Percentiles rank a stretch among this genome's conserved stretches.
Evolutionary conservation across 371 early-diverging fungal species (phyloP).

Genomic region (Actinomortierella ambigua): DNA sequence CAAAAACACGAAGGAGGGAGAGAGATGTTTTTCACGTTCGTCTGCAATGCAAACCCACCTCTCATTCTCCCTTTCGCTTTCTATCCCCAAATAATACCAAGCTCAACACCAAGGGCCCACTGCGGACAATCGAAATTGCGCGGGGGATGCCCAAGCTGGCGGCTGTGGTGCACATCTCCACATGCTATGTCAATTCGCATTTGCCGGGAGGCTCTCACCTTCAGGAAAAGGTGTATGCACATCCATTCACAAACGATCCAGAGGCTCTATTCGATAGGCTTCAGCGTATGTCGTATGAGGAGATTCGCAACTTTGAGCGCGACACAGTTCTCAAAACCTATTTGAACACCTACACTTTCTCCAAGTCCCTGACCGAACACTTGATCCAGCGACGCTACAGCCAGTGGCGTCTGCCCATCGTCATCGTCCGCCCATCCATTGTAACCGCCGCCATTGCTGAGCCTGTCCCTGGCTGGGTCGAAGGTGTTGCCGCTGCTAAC

Average conservation of each 20-base stretch:
- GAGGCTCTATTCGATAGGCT: constrained; percentile 55
- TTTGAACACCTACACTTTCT: constrained; percentile 58
- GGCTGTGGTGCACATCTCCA: constrained; percentile 59
- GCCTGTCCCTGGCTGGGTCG: constrained; percentile 72
- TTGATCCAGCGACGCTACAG: constrained; percentile 52
- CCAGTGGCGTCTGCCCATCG: constrained; percentile 51
- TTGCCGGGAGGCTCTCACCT: constrained; percentile 52
- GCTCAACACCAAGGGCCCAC: constrained; percentile 60
- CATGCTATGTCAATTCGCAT: constrained; percentile 51
- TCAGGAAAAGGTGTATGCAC: constrained; percentile 54
- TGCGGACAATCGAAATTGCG: constrained; percentile 56
- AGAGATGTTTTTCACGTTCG: neutral
- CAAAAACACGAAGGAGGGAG: no score
- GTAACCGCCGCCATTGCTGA: constrained; percentile 58
- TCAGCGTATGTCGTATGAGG: constrained; percentile 49
- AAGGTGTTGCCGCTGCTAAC: constrained; percentile 64
- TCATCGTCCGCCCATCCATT: constrained; percentile 58
- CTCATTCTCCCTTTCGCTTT: neutral
- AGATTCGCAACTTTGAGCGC: constrained; percentile 30
- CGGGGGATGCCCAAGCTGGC: constrained; percentile 52
- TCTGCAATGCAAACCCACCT: neutral
- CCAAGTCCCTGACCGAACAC: constrained; percentile 64
- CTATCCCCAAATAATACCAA: no score
- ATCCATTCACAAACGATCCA: constrained; percentile 52
- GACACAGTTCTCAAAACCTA: constrained; percentile 47